A percentile compares a stretch with the other conserved stretches of the same genome.
Evolutionary conservation across 2,329 filamentous ascomycete genomes (phyloP).

Genomic region (Cytospora leucostoma): DNA sequence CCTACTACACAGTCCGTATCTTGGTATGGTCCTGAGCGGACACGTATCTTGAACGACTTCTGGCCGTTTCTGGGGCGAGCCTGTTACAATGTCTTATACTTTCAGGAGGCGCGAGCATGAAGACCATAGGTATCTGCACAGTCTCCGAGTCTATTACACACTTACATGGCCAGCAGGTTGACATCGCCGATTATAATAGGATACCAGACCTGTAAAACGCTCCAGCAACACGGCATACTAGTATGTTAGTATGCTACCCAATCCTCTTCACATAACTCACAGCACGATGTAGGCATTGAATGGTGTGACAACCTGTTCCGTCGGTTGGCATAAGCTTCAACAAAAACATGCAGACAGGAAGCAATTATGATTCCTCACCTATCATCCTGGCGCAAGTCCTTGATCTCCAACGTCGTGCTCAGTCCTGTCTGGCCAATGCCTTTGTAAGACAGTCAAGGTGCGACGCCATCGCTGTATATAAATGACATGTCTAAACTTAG

Average conservation of each 20-base stretch:
- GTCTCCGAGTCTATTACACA: neutral
- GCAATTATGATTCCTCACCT: slow-evolving; percentile 21
- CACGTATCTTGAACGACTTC: no score
- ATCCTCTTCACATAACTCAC: slow-evolving; percentile 4
- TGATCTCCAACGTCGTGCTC: neutral
- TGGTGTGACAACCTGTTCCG: slow-evolving; percentile 22
- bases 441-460: neutral
- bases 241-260: neutral
- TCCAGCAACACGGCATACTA: neutral
- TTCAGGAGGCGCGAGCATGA: neutral
- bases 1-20: neutral
- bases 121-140: neutral
- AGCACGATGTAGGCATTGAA: slow-evolving; percentile 1
- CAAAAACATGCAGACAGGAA: slow-evolving; percentile 14
- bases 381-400: slow-evolving; percentile 8
- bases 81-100: neutral
- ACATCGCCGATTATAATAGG: neutral
- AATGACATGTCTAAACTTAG: neutral
- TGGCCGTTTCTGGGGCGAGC: neutral
- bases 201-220: neutral
- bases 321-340: slow-evolving; percentile 29
- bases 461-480: neutral
- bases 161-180: neutral
- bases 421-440: neutral
- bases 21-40: no score